Conservation (phyloP, 2,329 filamentous ascomycete species). For the Cladophialophora yegresii region DNA sequence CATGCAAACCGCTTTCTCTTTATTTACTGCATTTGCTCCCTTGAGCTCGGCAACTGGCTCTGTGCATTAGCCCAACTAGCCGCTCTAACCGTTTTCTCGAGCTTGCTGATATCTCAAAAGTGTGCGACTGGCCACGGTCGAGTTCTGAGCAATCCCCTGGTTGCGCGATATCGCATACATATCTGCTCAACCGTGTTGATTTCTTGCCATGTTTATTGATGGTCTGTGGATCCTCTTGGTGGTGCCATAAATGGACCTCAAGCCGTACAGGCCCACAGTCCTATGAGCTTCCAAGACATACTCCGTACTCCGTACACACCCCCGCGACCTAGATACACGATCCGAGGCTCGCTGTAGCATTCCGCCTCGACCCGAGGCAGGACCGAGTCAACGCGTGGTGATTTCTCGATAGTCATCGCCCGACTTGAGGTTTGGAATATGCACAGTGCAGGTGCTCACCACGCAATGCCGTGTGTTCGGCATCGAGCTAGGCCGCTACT, state of each 20-base stretch:
- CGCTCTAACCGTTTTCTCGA: neutral
- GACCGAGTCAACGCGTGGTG: neutral
- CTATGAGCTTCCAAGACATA: neutral
- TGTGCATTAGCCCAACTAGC: neutral
- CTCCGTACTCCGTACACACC: too few species aligned
- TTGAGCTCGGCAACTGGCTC: neutral
- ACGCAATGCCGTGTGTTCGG: neutral
- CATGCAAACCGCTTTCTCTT: neutral
- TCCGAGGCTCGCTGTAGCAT: neutral
- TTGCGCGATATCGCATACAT: neutral
- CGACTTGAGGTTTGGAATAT: neutral
- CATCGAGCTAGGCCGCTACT: neutral
- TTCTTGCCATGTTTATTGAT: neutral
- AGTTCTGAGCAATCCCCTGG: neutral
- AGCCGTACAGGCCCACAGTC: neutral
- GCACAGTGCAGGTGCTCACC: too few species aligned
- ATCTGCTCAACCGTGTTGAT: neutral
- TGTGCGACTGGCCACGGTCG: neutral
- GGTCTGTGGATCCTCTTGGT: neutral
- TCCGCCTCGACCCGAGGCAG: neutral
- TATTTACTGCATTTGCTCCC: neutral
- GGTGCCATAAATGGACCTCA: conserved; percentile 11
- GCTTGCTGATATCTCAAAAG: conserved; percentile 1
- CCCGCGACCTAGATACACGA: neutral
- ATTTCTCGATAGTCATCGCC: neutral